Percentiles rank a stretch among this genome's conserved stretches.
Conservation (phyloP, 1,284 basidiomycete species). For the Cystobasidium slooffiae region DNA sequence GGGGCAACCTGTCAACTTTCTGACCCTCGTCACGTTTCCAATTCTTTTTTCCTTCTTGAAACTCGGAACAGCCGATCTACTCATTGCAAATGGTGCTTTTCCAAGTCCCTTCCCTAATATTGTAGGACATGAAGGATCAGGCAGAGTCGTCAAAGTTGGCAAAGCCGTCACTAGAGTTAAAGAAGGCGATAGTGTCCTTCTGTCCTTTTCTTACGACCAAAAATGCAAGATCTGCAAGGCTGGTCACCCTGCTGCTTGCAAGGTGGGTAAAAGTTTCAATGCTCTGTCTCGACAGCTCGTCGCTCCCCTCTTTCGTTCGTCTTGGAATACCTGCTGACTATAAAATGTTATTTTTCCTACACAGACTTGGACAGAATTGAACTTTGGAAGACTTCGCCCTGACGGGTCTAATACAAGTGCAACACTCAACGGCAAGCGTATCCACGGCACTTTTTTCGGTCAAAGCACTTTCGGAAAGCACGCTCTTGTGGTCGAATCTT, state of each 20-base stretch:
- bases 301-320: too few species aligned
- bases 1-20: background rate
- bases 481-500: constrained; percentile 48
- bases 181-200: constrained; percentile 40
- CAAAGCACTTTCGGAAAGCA: constrained; percentile 50
- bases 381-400: constrained; percentile 36
- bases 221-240: constrained; percentile 39
- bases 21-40: background rate
- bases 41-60: background rate
- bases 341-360: background rate
- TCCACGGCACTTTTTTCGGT: constrained; percentile 50
- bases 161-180: constrained; percentile 29
- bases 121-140: constrained; percentile 38
- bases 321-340: too few species aligned
- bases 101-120: constrained; percentile 34
- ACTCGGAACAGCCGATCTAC: constrained; percentile 24
- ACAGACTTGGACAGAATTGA: constrained; percentile 30
- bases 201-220: constrained; percentile 37
- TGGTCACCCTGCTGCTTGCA: constrained; percentile 39
- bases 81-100: constrained; percentile 31
- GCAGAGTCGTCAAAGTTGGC: constrained; percentile 38
- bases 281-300: background rate
- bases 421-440: constrained; percentile 40
- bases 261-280: background rate
- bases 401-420: constrained; percentile 35